These are phyloP conservation scores for Pythium guiyangense DNA, from an alignment of 352 stramenopile genomes.

Conservation along the genomic window DNA sequence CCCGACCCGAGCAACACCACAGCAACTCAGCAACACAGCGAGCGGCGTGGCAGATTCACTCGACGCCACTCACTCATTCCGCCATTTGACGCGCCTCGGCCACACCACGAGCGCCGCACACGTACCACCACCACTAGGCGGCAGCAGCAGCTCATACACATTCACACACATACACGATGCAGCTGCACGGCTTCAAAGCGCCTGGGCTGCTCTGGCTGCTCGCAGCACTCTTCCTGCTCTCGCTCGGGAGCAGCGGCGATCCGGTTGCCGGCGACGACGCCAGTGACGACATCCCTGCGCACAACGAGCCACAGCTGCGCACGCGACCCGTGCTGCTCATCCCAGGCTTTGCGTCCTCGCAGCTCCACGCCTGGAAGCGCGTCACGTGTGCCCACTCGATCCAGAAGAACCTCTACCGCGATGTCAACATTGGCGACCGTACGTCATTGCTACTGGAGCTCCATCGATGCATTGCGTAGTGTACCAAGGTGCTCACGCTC, in stretches of 20 bases:
- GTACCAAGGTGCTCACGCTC: neutral
- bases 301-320: slow-evolving; percentile 1
- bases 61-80: neutral
- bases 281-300: neutral
- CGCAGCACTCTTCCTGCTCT: slow-evolving; percentile 14
- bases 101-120: neutral
- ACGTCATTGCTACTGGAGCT: slow-evolving; percentile 4
- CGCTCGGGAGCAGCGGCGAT: slow-evolving; percentile 9
- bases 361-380: slow-evolving; percentile 71
- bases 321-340: slow-evolving; percentile 68
- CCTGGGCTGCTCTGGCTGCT: slow-evolving; percentile 12
- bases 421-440: slow-evolving; percentile 78
- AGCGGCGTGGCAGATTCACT: too few species aligned
- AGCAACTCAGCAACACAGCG: too few species aligned
- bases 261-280: slow-evolving; percentile 9
- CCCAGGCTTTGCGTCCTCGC: slow-evolving; percentile 73
- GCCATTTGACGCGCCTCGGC: neutral
- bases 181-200: slow-evolving; percentile 4
- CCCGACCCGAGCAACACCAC: too few species aligned
- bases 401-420: slow-evolving; percentile 72
- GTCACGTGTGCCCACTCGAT: slow-evolving; percentile 50
- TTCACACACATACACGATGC: neutral
- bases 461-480: neutral
- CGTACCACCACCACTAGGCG: too few species aligned
- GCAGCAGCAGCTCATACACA: neutral